Conservation (phyloP, 805 yeast species). For the Candida verbasci region DNA sequence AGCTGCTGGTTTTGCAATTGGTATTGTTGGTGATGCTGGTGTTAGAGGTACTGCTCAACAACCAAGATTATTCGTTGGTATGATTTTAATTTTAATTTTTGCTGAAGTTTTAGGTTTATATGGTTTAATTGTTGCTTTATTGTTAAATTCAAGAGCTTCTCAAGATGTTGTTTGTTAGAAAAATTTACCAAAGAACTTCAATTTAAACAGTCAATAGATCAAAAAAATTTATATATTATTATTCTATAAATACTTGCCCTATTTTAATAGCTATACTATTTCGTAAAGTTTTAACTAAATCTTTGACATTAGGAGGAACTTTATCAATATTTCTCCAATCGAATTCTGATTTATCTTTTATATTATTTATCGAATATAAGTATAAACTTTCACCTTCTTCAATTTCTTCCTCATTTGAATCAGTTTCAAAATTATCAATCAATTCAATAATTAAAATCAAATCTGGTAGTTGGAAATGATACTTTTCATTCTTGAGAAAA, state of each 20-base stretch:
- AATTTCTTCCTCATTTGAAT: conserved; percentile 17
- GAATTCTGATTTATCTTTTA: conserved; percentile 16
- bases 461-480: conserved; percentile 24
- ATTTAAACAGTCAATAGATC: too few relatives aligned
- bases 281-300: conserved; percentile 24
- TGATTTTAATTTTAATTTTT: conserved; percentile 96
- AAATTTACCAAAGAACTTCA: too few relatives aligned
- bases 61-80: conserved; percentile 97
- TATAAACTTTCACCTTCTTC: conserved; percentile 29
- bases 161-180: conserved; percentile 83
- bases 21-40: conserved; percentile 99
- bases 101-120: conserved; percentile 98
- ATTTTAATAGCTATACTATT: conserved; percentile 28
- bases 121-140: conserved; percentile 96
- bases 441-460: conserved; percentile 34
- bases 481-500: conserved; percentile 20
- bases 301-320: conserved; percentile 23
- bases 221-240: too few relatives aligned
- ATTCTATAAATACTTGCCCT: conserved; percentile 33
- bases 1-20: conserved; percentile 99
- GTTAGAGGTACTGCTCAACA: conserved; percentile 98
- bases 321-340: conserved; percentile 33
- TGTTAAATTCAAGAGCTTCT: conserved; percentile 95
- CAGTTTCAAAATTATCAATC: conserved; percentile 32
- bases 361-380: conserved; percentile 22